A percentile compares a stretch with the other conserved stretches of the same genome.
Evolutionary conservation across 139 green algal species (phyloP).

Genomic region (Prasinococcaceae sp.): DNA sequence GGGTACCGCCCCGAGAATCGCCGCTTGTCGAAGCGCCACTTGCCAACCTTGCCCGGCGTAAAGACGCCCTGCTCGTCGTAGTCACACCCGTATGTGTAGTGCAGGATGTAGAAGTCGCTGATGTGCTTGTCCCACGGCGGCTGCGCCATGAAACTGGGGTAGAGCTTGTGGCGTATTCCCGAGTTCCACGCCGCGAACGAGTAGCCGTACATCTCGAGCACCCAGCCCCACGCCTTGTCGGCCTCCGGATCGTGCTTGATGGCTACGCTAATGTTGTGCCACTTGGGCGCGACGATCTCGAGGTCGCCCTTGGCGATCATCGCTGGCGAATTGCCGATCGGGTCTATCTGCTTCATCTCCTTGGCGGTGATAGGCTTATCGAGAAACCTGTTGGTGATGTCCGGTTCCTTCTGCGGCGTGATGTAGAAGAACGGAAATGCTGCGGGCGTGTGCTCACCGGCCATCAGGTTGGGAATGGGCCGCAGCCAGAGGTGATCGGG

Average conservation of each 20-base stretch:
- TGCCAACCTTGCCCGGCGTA: constrained; percentile 46
- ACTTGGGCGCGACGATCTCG: constrained; percentile 49
- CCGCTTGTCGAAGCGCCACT: constrained; percentile 90
- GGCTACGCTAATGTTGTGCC: constrained; percentile 76
- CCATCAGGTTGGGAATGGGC: constrained; percentile 88
- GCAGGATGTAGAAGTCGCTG: constrained; percentile 65
- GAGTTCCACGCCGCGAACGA: constrained; percentile 57
- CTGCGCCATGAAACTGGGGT: constrained; percentile 50
- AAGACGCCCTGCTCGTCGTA: constrained; percentile 3
- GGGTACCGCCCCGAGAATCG: background rate
- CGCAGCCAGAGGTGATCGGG: constrained; percentile 89
- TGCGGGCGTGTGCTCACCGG: constrained; percentile 34
- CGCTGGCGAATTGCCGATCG: constrained; percentile 65
- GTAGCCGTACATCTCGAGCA: constrained; percentile 95
- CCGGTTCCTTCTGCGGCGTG: constrained; percentile 36
- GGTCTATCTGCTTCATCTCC: constrained; percentile 26
- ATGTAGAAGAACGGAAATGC: constrained; percentile 99
- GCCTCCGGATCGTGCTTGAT: constrained; percentile 72
- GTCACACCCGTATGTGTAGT: constrained; percentile 78
- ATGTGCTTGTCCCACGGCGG: constrained; percentile 68
- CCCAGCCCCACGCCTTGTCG: constrained; percentile 57
- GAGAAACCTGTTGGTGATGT: constrained; percentile 29
- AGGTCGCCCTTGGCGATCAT: constrained; percentile 66
- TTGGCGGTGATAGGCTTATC: constrained; percentile 6
- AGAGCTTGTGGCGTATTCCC: constrained; percentile 28